Base-by-base conservation (phyloP, 2,329 filamentous ascomycete species). In the Fusarium heterosporum region DNA sequence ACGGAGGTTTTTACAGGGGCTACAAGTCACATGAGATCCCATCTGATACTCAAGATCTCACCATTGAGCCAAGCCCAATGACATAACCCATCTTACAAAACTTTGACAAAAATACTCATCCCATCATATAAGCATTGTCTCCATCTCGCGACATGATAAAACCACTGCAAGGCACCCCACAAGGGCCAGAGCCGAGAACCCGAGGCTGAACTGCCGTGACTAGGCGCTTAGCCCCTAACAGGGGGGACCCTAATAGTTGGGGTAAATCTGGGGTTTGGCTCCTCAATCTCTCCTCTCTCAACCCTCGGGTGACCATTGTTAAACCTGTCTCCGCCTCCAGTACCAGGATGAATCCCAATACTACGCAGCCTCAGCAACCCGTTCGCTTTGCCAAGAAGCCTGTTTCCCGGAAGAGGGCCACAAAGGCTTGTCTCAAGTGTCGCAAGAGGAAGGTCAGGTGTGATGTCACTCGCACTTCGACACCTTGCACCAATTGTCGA, bases 381-480 rank as follows among this genome's bases (percentile, higher is more conserved):
- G 53, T 68, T 32, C 66, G 66, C 38, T 69, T 69, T 34, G 66
- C 66, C 53, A 70, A 65, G 53, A 68, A 68, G 54, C 38, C 54
- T 8, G 64, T 54, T n/a, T 70, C 67, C 16, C 46, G 67, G 25
- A 66, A 71, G 40, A 61, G 68, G 16, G 68, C 68, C 9, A 48
- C 68, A 9, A 71, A 67, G 36, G 68, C 68, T 1, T 71, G 68
- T 13, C 68, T 71, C 29, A 71, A 61, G 38, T 71, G 68, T 32
- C 68, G 68, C 9, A 64, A 58, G 34, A 39, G 68, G 43, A 71
- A 71, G 50, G 68, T 71, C 9, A 59, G 68, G 4, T 71, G 68
- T 40, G 68, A 71, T 52, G 68, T 71, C 22, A 71, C 68, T 0
- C 57, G 68, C 13, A 71, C 68, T 6, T 54, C 57, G 1, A 47